Base-by-base conservation (phyloP, 352 stramenopile species). In the Phytophthora litchii region DNA sequence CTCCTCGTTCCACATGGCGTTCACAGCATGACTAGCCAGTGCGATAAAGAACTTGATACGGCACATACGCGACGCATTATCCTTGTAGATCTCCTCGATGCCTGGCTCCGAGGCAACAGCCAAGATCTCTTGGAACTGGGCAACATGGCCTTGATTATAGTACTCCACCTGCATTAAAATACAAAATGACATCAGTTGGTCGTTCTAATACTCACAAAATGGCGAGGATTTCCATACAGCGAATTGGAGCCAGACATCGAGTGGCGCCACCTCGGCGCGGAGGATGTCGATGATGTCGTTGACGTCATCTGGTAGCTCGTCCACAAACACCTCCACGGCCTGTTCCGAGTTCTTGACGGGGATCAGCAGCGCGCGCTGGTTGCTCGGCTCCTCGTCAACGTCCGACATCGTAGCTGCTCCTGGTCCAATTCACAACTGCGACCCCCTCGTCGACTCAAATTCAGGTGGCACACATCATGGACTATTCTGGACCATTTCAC, bases 251-350 rank as follows among this genome's bases (percentile, higher is more conserved):
- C 90, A 97, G 21, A 97, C 88, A 58, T 96, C 78, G 42, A 97
- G 76, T 54, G 90, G 89, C 60, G 90, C 90, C 43, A 97, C 86
- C 61, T 97, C 90, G 3, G 90, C 90, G 49, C 90, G 86, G 45
- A 96, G 63, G 37, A 96, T 95, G 55, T 95, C 89, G 58, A 97
- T 95, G 57, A 97, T 94, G 59, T 96, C 88, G 67, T 94, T 96
- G 8, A 94, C 87, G 52, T 97, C 89, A 16, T 91, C 85, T 0
- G 89, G 89, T 13, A 97, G 78, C 61, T 97, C 89, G 51, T 97
- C 88, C 17, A 87, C 81, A 61, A 89, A 97, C 36, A 97, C 88
- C 50, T 97, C 87, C 40, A 97, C 88, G n/a, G 71, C 83, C 63
- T 96, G 78, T 65, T 93, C 64, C 62, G 85, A 94, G 74, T 95